Base-by-base conservation (phyloP, 2,329 filamentous ascomycete species). In the Aspergillus sp. region DNA sequence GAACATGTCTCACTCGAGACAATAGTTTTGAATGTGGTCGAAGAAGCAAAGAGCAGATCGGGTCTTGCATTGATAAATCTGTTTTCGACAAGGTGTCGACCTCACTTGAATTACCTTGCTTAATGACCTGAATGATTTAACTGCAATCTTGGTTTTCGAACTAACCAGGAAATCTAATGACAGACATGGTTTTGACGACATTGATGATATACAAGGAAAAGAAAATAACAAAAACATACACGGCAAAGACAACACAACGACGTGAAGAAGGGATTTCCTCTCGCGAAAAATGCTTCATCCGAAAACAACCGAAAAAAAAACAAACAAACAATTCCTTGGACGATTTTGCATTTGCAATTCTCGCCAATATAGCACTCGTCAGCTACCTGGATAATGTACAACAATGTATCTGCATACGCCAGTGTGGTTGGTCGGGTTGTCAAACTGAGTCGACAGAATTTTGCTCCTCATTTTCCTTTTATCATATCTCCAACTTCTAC, bases 1-100 rank as follows among this genome's bases (percentile, higher is more conserved):
- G 60, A 76, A 74, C 58, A 70, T 74, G 69, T 66, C 73, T 56
- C 71, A 71, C 65, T 63, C 68, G 63, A 64, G 65, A 68, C 60
- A 65, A 68, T 60, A 64, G 63, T 57, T 58, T 64, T 56, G 61
- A 24, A 45, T 39, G 32, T 42, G 36, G 36, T n/a, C 49, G n/a
- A 29, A 2, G 14, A 31, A 29, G 26, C 53, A 55, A 26, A 39
- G 10, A 29, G 11, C 39, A 53, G 18, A 36, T 24, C 6, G 42
- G 20, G 29, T 18, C 22, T 24, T 50, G 50, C 45, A 16, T 22
- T 24, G 31, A 16, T 47, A 60, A 61, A 59, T 60, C 63, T 62
- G 62, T 65, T 69, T 62, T 55, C 59, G 64, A 55, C 57, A 60
- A 58, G 63, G 66, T 66, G 63, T 63, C 65, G 55, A 65, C 67